phyloP scores from a whole-genome alignment of 257 asterid species.

The Plantago ovata region DNA sequence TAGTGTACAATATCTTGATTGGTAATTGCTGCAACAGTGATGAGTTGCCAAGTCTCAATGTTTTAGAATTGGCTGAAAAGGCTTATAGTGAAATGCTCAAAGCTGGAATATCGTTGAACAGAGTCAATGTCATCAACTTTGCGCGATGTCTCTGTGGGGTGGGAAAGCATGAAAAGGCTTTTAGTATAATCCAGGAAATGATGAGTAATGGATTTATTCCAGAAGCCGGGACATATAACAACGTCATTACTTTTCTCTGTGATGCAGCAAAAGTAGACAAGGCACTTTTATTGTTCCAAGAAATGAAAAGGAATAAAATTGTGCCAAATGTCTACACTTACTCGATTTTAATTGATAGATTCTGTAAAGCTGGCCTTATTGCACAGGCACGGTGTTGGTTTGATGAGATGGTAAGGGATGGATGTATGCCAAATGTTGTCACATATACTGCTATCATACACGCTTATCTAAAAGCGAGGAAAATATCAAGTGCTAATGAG shows the following conservation, averaged over 20 bases:
- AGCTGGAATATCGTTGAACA: conserved; percentile 53
- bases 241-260: conserved; percentile 73
- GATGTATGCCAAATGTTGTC: conserved; percentile 80
- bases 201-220: conserved; percentile 79
- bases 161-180: conserved; percentile 74
- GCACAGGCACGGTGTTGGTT: conserved; percentile 84
- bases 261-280: conserved; percentile 77
- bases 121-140: conserved; percentile 72
- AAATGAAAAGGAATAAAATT: conserved; percentile 63
- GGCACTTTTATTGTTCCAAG: conserved; percentile 67
- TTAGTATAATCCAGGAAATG: conserved; percentile 64
- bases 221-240: conserved; percentile 76
- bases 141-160: conserved; percentile 65
- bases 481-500: conserved; percentile 60
- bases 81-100: conserved; percentile 73
- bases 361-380: conserved; percentile 84
- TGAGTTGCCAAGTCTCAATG: conserved; percentile 47
- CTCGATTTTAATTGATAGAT: conserved; percentile 82
- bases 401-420: conserved; percentile 70
- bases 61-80: conserved; percentile 75
- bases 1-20: conserved; percentile 73
- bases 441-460: conserved; percentile 88
- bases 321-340: conserved; percentile 85
- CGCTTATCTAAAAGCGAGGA: conserved; percentile 82
- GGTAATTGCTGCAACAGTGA: conserved; percentile 85